Conservation (phyloP, 2,329 filamentous ascomycete genomes). For the Paramyrothecium roridum region DNA sequence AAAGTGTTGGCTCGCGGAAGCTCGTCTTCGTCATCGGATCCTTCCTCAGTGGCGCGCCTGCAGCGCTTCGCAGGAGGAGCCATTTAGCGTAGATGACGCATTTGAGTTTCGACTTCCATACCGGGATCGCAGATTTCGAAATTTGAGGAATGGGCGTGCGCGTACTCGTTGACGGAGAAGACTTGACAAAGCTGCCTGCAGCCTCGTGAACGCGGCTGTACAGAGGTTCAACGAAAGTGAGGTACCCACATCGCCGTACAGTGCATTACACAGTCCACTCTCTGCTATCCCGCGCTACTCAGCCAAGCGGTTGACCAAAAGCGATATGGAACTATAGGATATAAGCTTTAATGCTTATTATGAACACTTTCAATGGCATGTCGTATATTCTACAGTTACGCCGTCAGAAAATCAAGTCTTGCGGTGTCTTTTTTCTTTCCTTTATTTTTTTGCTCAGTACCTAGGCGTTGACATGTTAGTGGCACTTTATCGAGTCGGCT, state of each 20-base stretch:
- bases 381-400: too few species aligned
- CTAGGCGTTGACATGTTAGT: too few species aligned
- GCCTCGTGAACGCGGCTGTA: conserved; percentile 11
- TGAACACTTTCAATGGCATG: too few species aligned
- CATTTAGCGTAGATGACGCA: conserved; percentile 39
- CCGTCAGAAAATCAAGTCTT: too few species aligned
- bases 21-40: conserved; percentile 49
- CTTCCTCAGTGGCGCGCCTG: conserved; percentile 52
- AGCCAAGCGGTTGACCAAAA: too few species aligned
- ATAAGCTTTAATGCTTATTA: too few species aligned
- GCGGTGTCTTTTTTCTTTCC: too few species aligned
- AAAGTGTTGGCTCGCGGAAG: conserved; percentile 41
- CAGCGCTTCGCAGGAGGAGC: conserved; percentile 57
- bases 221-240: conserved; percentile 8
- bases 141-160: conserved; percentile 1
- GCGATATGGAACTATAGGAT: too few species aligned
- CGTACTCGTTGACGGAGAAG: conserved; percentile 5
- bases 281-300: too few species aligned
- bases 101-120: conserved; percentile 20
- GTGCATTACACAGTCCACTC: conserved; percentile 2
- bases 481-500: too few species aligned
- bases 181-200: conserved; percentile 7
- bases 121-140: neutral
- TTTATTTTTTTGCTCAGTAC: too few species aligned
- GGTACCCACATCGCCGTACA: conserved; percentile 10